A percentile compares a stretch with the other conserved stretches of the same genome.
phyloP scores from a whole-genome alignment of 345 rosid species.

The Triadica sebifera region DNA sequence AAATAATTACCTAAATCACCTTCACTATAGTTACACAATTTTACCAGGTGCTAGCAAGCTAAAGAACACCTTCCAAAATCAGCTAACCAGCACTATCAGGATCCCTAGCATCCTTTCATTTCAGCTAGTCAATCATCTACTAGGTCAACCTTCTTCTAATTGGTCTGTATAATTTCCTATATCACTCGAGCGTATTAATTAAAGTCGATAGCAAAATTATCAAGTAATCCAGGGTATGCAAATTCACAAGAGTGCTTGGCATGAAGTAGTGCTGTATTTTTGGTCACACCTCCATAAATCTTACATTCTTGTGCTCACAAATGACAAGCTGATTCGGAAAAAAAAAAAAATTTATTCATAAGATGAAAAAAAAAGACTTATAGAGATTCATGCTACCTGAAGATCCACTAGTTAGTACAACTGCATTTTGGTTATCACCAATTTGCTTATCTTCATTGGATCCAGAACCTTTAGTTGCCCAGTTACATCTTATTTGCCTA shows the following conservation, averaged over 20 bases:
- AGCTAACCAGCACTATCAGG: background rate
- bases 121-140: background rate
- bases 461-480: slow-evolving; percentile 31
- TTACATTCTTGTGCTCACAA: background rate
- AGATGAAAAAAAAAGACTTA: no score
- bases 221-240: slow-evolving; percentile 3
- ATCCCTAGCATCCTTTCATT: background rate
- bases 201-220: background rate
- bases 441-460: slow-evolving; percentile 31
- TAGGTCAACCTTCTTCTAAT: background rate
- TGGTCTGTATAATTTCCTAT: background rate
- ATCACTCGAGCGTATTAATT: background rate
- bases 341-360: background rate
- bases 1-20: background rate
- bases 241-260: background rate
- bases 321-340: background rate
- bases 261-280: background rate
- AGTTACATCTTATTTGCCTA: slow-evolving; percentile 36
- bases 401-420: slow-evolving; percentile 29
- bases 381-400: slow-evolving; percentile 20
- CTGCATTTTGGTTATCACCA: slow-evolving; percentile 32
- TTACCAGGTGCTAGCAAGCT: slow-evolving; percentile 1
- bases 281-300: slow-evolving; percentile 4
- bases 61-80: background rate
- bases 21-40: background rate